Evolutionary conservation across 148 eudicot genomes (phyloP).

Genomic region (Nepenthes mirabilis): DNA sequence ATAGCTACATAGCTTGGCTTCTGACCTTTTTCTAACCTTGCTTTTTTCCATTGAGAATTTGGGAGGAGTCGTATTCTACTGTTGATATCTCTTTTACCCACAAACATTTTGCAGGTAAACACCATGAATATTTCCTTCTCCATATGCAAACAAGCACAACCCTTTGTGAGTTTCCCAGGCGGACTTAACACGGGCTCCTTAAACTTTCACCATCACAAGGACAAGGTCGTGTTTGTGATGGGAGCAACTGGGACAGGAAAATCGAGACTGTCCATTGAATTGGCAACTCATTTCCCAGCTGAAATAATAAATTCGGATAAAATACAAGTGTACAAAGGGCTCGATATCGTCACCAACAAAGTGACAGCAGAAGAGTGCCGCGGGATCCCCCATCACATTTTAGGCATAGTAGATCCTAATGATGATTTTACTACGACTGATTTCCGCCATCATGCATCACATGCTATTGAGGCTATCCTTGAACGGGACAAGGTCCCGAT

Average conservation of each 20-base stretch:
- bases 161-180: conserved; percentile 20
- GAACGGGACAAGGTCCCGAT: conserved; percentile 16
- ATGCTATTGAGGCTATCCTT: conserved; percentile 22
- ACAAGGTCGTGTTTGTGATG: conserved; percentile 67
- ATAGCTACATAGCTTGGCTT: background rate
- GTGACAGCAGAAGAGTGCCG: conserved; percentile 47
- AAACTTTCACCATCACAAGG: conserved; percentile 12
- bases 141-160: conserved; percentile 33
- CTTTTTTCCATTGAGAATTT: no score
- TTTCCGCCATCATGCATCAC: conserved; percentile 40
- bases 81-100: background rate
- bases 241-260: conserved; percentile 93
- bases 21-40: no score
- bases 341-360: conserved; percentile 66
- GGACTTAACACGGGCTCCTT: conserved; percentile 1
- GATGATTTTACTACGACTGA: conserved; percentile 37
- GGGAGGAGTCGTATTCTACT: background rate
- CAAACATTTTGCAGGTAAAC: background rate
- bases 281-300: conserved; percentile 41
- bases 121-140: conserved; percentile 24
- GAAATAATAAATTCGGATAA: conserved; percentile 83
- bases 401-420: conserved; percentile 36
- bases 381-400: conserved; percentile 69
- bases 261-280: conserved; percentile 65
- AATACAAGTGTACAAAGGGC: conserved; percentile 67